phyloP scores from a whole-genome alignment of 768 basidiomycete genomes.

The Phlebiopsis flavidoalba region DNA sequence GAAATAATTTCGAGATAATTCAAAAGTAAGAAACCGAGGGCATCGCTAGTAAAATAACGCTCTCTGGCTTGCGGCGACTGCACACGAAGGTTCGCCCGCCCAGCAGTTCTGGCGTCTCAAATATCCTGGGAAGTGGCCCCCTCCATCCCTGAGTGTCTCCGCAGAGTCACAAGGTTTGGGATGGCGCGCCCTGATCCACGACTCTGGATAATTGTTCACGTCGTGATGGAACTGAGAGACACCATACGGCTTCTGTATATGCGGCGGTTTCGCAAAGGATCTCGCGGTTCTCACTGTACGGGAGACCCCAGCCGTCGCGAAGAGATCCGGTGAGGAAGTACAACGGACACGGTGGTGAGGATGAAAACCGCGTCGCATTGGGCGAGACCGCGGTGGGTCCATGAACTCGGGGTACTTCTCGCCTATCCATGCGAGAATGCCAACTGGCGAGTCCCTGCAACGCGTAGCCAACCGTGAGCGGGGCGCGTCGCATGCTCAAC shows the following conservation, averaged over 20 bases:
- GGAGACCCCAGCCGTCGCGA: slow-evolving; percentile 15
- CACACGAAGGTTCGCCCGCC: slow-evolving; percentile 3
- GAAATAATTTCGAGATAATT: not conserved
- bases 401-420: slow-evolving; percentile 15
- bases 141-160: slow-evolving; percentile 7
- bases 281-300: too few species aligned
- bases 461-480: slow-evolving; percentile 22
- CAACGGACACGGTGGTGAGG: too few species aligned
- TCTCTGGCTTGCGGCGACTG: not conserved
- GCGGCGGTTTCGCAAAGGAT: slow-evolving; percentile 8
- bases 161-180: not conserved
- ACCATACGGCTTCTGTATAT: slow-evolving; percentile 4
- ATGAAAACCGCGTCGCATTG: slow-evolving; percentile 13
- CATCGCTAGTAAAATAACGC: not conserved
- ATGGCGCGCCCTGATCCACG: slow-evolving; percentile 7
- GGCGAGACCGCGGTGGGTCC: slow-evolving; percentile 7
- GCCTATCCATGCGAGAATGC: slow-evolving; percentile 22
- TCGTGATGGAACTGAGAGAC: slow-evolving; percentile 4
- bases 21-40: not conserved
- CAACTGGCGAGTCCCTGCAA: slow-evolving; percentile 23
- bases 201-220: not conserved
- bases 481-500: slow-evolving; percentile 12
- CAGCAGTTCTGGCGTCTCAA: slow-evolving; percentile 9
- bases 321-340: slow-evolving; percentile 21
- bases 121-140: slow-evolving; percentile 8